phyloP scores from a whole-genome alignment of 2,329 filamentous ascomycete genomes.

The Sporothrix dimorphospora region DNA sequence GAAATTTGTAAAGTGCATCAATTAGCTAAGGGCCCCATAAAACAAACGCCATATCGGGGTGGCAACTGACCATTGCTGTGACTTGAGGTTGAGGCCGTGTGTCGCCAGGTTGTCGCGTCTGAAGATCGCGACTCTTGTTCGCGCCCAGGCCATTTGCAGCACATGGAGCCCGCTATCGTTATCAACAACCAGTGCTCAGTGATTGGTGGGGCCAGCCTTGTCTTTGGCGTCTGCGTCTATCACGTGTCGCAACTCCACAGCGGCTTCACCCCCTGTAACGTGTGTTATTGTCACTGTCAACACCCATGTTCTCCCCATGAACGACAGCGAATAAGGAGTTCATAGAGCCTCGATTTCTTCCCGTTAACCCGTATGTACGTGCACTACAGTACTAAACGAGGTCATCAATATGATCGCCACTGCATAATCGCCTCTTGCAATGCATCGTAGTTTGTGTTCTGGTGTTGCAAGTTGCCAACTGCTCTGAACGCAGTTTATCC shows the following conservation, averaged over 20 bases:
- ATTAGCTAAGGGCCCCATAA: neutral
- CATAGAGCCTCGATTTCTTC: neutral
- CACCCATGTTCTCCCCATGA: neutral
- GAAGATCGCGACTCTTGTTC: constrained; percentile 12
- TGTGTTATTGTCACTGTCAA: neutral
- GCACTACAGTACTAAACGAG: neutral
- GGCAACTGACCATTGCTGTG: constrained; percentile 19
- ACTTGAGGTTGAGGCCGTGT: neutral
- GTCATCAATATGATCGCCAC: neutral
- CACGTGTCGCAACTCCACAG: neutral
- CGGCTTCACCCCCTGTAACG: neutral
- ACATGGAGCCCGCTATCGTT: constrained; percentile 2
- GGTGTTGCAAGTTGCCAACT: neutral
- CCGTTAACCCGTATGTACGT: neutral
- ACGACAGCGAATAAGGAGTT: neutral
- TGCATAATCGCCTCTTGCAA: neutral
- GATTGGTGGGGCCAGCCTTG: constrained; percentile 8
- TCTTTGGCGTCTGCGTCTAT: neutral
- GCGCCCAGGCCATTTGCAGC: constrained; percentile 7
- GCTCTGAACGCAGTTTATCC: neutral
- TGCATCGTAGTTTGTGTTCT: constrained; percentile 16
- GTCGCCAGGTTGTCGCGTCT: constrained; percentile 11
- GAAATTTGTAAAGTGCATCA: neutral
- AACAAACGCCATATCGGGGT: neutral
- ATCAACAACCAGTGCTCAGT: neutral